Conservation (phyloP, 139 green algal species). For the Chlamydomonas sp. region DNA sequence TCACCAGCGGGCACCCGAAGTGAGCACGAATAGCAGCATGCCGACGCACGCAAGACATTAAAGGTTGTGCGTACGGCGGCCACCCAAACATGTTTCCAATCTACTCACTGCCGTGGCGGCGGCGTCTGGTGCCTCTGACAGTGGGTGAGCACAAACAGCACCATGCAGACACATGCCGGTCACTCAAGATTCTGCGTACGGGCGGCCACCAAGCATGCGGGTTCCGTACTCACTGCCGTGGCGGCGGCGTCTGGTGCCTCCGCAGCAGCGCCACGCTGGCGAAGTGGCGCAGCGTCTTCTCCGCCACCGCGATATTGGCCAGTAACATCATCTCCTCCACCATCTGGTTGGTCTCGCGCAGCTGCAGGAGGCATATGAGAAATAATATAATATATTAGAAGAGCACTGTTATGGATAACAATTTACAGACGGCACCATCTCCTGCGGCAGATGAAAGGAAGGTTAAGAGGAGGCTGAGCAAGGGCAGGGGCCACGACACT, state of each 20-base stretch:
- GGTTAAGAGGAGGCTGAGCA: too few species aligned
- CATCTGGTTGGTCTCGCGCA: conserved; percentile 95
- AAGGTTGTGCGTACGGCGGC: background rate
- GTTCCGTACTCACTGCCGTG: conserved; percentile 64
- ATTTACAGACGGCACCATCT: too few species aligned
- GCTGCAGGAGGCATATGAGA: too few species aligned
- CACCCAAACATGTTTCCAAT: background rate
- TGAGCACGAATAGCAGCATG: too few species aligned
- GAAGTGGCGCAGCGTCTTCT: conserved; percentile 85
- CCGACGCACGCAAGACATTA: too few species aligned
- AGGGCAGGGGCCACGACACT: too few species aligned
- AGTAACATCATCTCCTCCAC: conserved; percentile 99
- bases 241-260: too few species aligned
- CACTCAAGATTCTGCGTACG: background rate
- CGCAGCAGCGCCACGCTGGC: conserved; percentile 78
- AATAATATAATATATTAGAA: too few species aligned
- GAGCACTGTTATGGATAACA: too few species aligned
- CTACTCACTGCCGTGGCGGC: conserved; percentile 19
- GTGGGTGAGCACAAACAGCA: background rate
- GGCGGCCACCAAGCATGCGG: background rate
- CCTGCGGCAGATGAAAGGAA: too few species aligned
- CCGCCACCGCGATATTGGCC: conserved; percentile 92
- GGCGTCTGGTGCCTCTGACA: conserved; percentile 13
- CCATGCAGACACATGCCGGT: background rate
- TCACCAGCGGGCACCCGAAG: too few species aligned